Percentiles rank a stretch among this genome's conserved stretches.
phyloP scores from a whole-genome alignment of 306 rosid species.

The Vigna unguiculata region DNA sequence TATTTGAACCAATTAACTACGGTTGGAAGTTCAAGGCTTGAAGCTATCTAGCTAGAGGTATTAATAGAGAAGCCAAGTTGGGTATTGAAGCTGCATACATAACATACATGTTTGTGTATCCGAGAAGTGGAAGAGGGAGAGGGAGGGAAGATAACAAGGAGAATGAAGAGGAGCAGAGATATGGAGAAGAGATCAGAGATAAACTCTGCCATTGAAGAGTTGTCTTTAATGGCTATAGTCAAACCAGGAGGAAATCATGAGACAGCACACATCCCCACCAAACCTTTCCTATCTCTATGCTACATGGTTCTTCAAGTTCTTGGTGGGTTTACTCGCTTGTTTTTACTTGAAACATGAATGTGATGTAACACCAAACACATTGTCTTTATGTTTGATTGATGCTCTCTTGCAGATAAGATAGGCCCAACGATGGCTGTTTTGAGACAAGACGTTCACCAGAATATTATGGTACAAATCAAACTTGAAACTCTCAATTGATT shows the following conservation, averaged over 20 bases:
- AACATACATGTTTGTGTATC: not conserved
- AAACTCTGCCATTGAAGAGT: constrained; percentile 72
- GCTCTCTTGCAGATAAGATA: constrained; percentile 76
- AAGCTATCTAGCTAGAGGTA: constrained; percentile 19
- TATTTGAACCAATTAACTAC: constrained; percentile 33
- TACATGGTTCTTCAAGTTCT: constrained; percentile 79
- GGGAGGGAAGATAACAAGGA: constrained; percentile 26
- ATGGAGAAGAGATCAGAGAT: constrained; percentile 71
- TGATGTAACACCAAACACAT: constrained; percentile 30
- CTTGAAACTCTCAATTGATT: not conserved
- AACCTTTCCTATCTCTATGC: constrained; percentile 78
- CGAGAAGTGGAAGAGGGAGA: constrained; percentile 23
- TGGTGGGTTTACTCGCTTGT: constrained; percentile 54
- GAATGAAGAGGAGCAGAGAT: constrained; percentile 59
- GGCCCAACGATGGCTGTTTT: constrained; percentile 96
- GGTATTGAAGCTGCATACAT: constrained; percentile 18
- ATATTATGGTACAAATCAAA: constrained; percentile 68
- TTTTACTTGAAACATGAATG: constrained; percentile 43
- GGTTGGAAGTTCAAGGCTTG: constrained; percentile 37
- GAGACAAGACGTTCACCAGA: constrained; percentile 82
- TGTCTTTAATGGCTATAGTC: constrained; percentile 55
- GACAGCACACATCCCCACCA: constrained; percentile 63
- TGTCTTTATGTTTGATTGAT: constrained; percentile 36
- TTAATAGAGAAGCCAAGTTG: constrained; percentile 25
- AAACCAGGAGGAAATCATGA: constrained; percentile 50